Percentiles rank a stretch among this genome's conserved stretches.
Conservation (phyloP, 345 rosid genomes). For the Eucalyptus pumila region DNA sequence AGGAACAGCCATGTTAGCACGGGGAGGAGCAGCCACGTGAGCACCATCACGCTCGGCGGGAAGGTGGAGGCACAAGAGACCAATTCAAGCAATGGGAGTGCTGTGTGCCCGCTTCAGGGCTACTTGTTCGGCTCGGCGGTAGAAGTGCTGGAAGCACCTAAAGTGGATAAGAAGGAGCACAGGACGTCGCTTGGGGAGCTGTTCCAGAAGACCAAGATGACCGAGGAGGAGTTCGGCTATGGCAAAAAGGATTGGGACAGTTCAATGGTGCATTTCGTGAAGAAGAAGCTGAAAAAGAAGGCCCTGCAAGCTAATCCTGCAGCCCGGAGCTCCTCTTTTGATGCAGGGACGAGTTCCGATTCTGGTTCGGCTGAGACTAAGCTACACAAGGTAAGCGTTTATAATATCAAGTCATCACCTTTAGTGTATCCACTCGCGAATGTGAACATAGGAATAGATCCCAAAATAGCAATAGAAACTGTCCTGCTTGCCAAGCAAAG, state of each 20-base stretch:
- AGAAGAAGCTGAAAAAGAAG: slow-evolving; percentile 39
- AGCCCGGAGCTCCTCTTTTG: slow-evolving; percentile 25
- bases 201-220: slow-evolving; percentile 51
- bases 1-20: slow-evolving; percentile 52
- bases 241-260: slow-evolving; percentile 54
- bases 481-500: not conserved
- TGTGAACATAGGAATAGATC: not conserved
- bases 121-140: slow-evolving; percentile 63
- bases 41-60: slow-evolving; percentile 63
- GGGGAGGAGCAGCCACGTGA: slow-evolving; percentile 73
- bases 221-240: slow-evolving; percentile 31
- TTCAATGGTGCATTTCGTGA: slow-evolving; percentile 33
- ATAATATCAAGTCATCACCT: too few relatives aligned
- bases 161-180: slow-evolving; percentile 46
- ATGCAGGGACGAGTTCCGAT: slow-evolving; percentile 22
- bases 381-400: slow-evolving; percentile 45
- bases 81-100: slow-evolving; percentile 27
- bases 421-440: not conserved
- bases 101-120: slow-evolving; percentile 64
- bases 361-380: slow-evolving; percentile 52
- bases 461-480: not conserved
- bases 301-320: slow-evolving; percentile 17
- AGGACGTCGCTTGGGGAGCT: slow-evolving; percentile 79
- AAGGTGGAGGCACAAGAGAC: slow-evolving; percentile 45
- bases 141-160: slow-evolving; percentile 45